Evolutionary conservation across 2,329 filamentous ascomycete genomes (phyloP), one percentile per base, ranked within the genome.

Genomic region (Aureobasidium namibiae): DNA sequence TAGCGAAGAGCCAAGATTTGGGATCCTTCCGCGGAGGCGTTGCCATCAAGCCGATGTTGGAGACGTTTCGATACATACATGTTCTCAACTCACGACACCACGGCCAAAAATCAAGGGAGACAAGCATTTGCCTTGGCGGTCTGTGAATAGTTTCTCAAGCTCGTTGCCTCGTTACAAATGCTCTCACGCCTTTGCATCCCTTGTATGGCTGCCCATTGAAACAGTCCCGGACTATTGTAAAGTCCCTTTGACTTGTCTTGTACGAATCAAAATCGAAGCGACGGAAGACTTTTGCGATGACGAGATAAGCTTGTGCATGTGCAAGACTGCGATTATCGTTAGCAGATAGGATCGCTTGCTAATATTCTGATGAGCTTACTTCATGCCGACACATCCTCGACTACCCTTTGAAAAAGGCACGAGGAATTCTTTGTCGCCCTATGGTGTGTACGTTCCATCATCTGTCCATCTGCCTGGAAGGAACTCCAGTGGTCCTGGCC

Each of bases 161-260:
- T 24, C 41, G n/a, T 14, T 7, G 41, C n/a, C n/a, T 50, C 11
- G 67, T 44, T 8, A 67, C 63, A 41, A 36, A 62, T 4, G 63
- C 62, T 21, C 62, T 44, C 16, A 64, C 61, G 13, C 65, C 65
- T 46, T 66, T 65, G 11, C 61, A 66, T 54, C 63, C 64, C 44
- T 63, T 50, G 58, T 60, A 63, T 4, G 64, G 61, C 34, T 63
- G 63, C 33, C 63, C 61, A 44, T 64, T 42, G 38, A 65, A 63
- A 49, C 33, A 44, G 14, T 62, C 58, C 21, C 56, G 42, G 9
- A 41, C 56, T 14, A 54, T 36, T 21, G 54, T 60, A 8, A 63
- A 45, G n/a, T 62, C 60, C 14, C 52, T 5, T 24, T 26, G 42
- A 23, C 54, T 29, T 10, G 56, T 60, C 49, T 60, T 44, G 26